phyloP scores from a whole-genome alignment of 2,329 filamentous ascomycete genomes.

The Colletotrichum caudatum region DNA sequence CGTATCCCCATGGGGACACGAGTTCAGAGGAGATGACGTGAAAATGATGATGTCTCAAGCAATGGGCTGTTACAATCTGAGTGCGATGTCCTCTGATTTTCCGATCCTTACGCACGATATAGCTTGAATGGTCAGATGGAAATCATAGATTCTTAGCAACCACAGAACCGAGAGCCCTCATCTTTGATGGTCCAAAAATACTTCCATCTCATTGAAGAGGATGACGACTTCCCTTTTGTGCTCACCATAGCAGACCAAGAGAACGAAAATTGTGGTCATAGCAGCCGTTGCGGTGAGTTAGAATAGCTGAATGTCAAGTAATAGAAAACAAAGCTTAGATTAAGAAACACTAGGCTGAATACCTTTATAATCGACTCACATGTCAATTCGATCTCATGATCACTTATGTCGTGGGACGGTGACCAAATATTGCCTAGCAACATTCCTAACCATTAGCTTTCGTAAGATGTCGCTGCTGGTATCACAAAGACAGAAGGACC shows the following conservation, averaged over 20 bases:
- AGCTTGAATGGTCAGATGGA: conserved; percentile 46
- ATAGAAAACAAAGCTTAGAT: conserved; percentile 40
- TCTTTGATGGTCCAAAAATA: conserved; percentile 37
- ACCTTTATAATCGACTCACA: no score
- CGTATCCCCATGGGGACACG: conserved; percentile 28
- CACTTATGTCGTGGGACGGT: background rate
- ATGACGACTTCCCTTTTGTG: conserved; percentile 42
- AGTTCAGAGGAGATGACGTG: conserved; percentile 44
- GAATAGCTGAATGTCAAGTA: conserved; percentile 43
- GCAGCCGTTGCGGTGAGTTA: conserved; percentile 39
- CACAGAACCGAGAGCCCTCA: conserved; percentile 43
- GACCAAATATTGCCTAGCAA: conserved; percentile 2
- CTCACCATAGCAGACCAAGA: conserved; percentile 47
- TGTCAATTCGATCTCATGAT: background rate
- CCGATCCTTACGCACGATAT: conserved; percentile 42
- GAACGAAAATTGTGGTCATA: conserved; percentile 46
- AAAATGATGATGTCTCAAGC: conserved; percentile 46
- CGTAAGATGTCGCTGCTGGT: conserved; percentile 44
- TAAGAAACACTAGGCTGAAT: conserved; percentile 41
- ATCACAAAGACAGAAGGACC: conserved; percentile 42
- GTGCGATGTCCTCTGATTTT: conserved; percentile 43
- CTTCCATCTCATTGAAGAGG: conserved; percentile 36
- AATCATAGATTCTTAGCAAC: conserved; percentile 45
- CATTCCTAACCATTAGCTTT: conserved; percentile 43
- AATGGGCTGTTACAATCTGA: conserved; percentile 45